A percentile compares a stretch with the other conserved stretches of the same genome.
Conservation (phyloP, 2,329 filamentous ascomycete species). For the Talaromyces atroroseus region DNA sequence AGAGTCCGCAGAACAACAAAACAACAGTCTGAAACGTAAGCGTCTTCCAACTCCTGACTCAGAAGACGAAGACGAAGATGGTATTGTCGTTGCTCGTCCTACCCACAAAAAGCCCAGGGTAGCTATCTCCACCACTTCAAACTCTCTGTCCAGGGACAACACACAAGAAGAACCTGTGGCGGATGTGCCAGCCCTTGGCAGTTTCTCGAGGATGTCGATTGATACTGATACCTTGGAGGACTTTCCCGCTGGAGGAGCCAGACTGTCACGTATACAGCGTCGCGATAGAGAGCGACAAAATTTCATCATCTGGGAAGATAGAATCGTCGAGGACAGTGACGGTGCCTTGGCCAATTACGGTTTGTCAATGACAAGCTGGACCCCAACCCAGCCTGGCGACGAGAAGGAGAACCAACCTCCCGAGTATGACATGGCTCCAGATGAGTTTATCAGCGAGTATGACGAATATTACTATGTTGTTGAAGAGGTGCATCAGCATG, state of each 20-base stretch:
- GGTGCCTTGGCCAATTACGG: neutral
- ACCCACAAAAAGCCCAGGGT: neutral
- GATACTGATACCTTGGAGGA: neutral
- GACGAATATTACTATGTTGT: neutral
- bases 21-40: neutral
- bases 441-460: neutral
- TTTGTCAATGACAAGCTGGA: neutral
- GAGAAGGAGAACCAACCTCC: neutral
- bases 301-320: neutral
- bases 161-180: neutral
- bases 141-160: neutral
- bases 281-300: neutral
- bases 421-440: neutral
- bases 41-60: neutral
- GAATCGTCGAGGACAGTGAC: neutral
- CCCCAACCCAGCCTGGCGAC: neutral
- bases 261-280: neutral
- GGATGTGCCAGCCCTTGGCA: neutral
- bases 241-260: neutral
- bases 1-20: neutral
- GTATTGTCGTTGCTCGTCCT: neutral
- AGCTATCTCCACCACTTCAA: neutral
- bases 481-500: neutral
- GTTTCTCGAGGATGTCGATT: neutral
- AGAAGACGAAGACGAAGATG: neutral